Percentiles rank a stretch among this genome's conserved stretches.
These are phyloP conservation scores for Maudiozyma serrabonitensis DNA, from an alignment of 805 yeast species.

Conservation along the genomic window DNA sequence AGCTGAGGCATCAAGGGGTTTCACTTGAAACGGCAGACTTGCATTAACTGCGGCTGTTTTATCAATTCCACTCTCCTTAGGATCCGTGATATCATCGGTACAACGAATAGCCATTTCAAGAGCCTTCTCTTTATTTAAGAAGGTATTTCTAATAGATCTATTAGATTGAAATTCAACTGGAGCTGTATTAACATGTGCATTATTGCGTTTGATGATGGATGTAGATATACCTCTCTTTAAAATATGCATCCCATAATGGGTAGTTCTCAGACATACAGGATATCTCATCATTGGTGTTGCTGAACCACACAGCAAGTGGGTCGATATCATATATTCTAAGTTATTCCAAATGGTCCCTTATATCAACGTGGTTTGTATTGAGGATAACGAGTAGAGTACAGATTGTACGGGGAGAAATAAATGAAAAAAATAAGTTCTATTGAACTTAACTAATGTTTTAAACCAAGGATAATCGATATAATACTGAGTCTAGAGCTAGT, in stretches of 20 bases:
- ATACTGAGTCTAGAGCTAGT: too few species aligned
- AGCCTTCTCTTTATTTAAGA: constrained; percentile 14
- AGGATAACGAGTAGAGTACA: too few species aligned
- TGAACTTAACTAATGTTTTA: too few species aligned
- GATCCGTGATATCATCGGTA: constrained; percentile 11
- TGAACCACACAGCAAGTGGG: too few species aligned
- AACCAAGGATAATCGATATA: too few species aligned
- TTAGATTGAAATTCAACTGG: constrained; percentile 32
- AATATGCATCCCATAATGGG: neutral
- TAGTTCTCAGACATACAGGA: neutral
- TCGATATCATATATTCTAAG: too few species aligned
- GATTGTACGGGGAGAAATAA: too few species aligned
- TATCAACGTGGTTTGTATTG: too few species aligned
- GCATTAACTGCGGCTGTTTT: neutral
- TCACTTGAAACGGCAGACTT: constrained; percentile 46
- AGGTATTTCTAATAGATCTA: constrained; percentile 4
- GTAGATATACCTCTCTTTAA: neutral
- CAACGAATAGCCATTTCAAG: constrained; percentile 28
- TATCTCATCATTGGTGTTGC: neutral
- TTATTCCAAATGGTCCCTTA: too few species aligned
- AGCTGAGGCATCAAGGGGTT: constrained; percentile 28
- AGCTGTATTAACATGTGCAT: constrained; percentile 22
- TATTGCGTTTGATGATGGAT: neutral
- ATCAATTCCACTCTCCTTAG: neutral
- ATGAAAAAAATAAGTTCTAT: too few species aligned